Evolutionary conservation across 2,329 filamentous ascomycete genomes (phyloP).

Genomic region (Nemania bipapillata): DNA sequence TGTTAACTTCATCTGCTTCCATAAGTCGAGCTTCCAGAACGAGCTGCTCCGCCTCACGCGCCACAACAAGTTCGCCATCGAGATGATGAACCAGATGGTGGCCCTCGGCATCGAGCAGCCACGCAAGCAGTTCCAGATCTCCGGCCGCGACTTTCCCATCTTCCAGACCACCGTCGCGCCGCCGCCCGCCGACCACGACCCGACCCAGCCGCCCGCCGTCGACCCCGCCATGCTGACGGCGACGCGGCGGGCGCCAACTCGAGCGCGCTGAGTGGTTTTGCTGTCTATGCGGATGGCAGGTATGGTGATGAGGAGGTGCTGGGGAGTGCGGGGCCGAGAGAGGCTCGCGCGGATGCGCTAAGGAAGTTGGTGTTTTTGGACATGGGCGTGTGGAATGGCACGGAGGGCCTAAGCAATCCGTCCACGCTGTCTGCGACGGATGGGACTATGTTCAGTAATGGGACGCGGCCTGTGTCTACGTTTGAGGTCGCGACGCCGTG

Average conservation of each 20-base stretch:
- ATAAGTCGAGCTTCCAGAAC: slow-evolving; percentile 97
- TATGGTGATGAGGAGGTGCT: neutral
- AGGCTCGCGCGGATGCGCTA: slow-evolving; percentile 38
- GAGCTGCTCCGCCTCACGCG: slow-evolving; percentile 88
- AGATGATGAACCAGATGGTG: slow-evolving; percentile 86
- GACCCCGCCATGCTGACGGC: slow-evolving; percentile 45
- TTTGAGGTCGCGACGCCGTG: slow-evolving; percentile 49
- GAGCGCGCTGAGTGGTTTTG: slow-evolving; percentile 50
- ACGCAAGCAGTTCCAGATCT: slow-evolving; percentile 75
- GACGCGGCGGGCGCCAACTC: slow-evolving; percentile 47
- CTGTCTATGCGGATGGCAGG: slow-evolving; percentile 43
- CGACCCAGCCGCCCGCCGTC: slow-evolving; percentile 35
- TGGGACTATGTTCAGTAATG: slow-evolving; percentile 48
- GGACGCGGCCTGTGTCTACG: slow-evolving; percentile 44
- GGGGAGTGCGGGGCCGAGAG: too few relatives aligned
- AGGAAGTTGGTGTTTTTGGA: slow-evolving; percentile 54
- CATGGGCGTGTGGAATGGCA: slow-evolving; percentile 54
- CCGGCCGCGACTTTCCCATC: slow-evolving; percentile 73
- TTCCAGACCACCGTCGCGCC: slow-evolving; percentile 58
- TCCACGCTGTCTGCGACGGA: slow-evolving; percentile 51
- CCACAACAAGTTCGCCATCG: slow-evolving; percentile 93
- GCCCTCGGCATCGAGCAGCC: slow-evolving; percentile 87
- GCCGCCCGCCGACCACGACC: slow-evolving; percentile 47
- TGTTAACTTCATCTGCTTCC: slow-evolving; percentile 95
- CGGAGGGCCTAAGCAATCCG: slow-evolving; percentile 51